A percentile compares a stretch with the other conserved stretches of the same genome.
Evolutionary conservation across 1,284 basidiomycete genomes (phyloP).

Genomic region (Malassezia yamatoensis): DNA sequence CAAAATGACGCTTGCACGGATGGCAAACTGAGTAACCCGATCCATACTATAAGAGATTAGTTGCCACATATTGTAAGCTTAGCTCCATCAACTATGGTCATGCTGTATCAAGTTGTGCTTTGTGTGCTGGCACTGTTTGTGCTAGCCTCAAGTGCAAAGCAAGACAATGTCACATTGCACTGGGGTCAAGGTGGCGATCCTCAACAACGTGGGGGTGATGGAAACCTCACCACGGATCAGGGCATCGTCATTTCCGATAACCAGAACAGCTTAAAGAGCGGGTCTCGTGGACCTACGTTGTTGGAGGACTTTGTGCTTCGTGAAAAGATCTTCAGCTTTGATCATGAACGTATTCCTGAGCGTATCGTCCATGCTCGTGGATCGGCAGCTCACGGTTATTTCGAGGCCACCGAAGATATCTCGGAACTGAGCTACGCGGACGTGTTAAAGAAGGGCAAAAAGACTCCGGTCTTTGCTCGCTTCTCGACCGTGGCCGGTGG

Average conservation of each 20-base stretch:
- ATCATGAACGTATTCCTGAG: conserved; percentile 87
- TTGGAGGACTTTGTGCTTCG: conserved; percentile 32
- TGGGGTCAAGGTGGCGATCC: not conserved
- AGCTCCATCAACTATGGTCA: too few relatives aligned
- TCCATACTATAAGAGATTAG: too few relatives aligned
- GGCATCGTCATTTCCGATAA: not conserved
- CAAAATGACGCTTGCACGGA: too few relatives aligned
- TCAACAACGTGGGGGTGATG: conserved; percentile 4
- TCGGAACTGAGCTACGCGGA: conserved; percentile 66
- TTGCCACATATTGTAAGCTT: too few relatives aligned
- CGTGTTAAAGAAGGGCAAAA: conserved; percentile 22
- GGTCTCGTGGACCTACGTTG: conserved; percentile 11
- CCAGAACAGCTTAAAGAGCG: conserved; percentile 6
- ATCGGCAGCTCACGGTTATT: conserved; percentile 76
- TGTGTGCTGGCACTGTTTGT: not conserved
- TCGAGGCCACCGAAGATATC: conserved; percentile 63
- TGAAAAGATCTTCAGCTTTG: conserved; percentile 75
- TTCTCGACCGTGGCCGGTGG: conserved; percentile 59
- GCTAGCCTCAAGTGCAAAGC: not conserved
- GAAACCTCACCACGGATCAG: conserved; percentile 3
- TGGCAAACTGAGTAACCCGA: too few relatives aligned
- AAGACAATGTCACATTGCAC: not conserved
- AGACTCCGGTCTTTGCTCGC: conserved; percentile 46
- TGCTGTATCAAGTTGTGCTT: too few relatives aligned
- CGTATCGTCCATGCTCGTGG: conserved; percentile 59